Conservation (phyloP, 2,329 filamentous ascomycete species). For the Teratosphaeriaceae sp. region DNA sequence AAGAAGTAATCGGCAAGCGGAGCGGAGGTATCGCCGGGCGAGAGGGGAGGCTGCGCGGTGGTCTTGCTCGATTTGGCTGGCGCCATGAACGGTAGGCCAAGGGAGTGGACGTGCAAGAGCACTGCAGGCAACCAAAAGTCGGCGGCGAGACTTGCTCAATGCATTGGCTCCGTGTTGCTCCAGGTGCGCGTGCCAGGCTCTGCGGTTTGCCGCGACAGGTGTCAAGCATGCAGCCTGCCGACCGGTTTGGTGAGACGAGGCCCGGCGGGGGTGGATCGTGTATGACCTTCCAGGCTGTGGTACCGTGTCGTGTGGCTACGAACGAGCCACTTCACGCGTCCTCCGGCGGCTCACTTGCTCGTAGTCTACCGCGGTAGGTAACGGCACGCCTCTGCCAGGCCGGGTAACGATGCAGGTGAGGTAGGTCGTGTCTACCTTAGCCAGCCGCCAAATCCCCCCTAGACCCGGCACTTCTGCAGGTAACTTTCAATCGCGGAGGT, state of each 20-base stretch:
- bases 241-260: not conserved
- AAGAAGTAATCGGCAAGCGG: conserved; percentile 63
- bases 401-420: no score
- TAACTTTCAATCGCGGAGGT: no score
- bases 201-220: conserved; percentile 9
- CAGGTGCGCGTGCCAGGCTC: conserved; percentile 7
- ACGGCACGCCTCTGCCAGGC: no score
- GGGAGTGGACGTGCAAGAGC: conserved; percentile 9
- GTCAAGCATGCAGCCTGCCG: conserved; percentile 7
- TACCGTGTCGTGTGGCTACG: no score
- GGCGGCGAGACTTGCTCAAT: not conserved
- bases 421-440: no score
- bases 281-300: not conserved
- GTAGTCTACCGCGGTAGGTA: no score
- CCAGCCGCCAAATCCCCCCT: no score
- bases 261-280: not conserved
- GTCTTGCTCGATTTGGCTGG: conserved; percentile 9
- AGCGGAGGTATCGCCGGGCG: conserved; percentile 32
- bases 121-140: conserved; percentile 5
- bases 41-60: conserved; percentile 1
- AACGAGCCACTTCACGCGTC: no score
- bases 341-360: no score
- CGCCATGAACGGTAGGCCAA: conserved; percentile 7
- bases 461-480: no score
- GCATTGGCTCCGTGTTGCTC: conserved; percentile 3